Evolutionary conservation across 257 asterid genomes (phyloP).

Genomic region (Solanum paucissectum): DNA sequence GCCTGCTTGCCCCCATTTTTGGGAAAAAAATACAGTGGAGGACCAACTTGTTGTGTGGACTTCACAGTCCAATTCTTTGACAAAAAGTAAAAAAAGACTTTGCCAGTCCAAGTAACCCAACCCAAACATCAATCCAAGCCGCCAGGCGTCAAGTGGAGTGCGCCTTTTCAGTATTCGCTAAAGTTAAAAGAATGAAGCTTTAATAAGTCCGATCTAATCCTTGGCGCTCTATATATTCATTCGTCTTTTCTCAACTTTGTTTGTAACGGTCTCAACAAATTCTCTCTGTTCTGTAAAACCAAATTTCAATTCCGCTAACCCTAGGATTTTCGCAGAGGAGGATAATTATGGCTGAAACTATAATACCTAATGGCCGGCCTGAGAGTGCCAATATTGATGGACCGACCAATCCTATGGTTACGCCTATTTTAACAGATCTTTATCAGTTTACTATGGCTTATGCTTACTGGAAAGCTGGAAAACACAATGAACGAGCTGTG

Average conservation of each 20-base stretch:
- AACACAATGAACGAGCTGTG: constrained; percentile 89
- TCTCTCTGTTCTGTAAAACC: neutral
- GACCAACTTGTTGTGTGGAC: neutral
- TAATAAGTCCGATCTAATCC: neutral
- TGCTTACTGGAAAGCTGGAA: constrained; percentile 97
- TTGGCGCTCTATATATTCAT: neutral
- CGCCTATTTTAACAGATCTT: constrained; percentile 93
- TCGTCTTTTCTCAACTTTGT: neutral
- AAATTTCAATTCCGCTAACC: neutral
- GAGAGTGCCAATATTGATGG: constrained; percentile 24
- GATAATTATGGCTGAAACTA: constrained; percentile 21
- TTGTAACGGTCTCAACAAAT: constrained; percentile 18
- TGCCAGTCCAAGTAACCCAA: neutral
- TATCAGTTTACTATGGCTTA: constrained; percentile 98
- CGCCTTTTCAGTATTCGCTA: neutral
- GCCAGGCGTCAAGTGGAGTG: neutral
- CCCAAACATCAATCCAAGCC: neutral
- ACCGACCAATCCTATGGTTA: constrained; percentile 94
- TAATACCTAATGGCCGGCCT: constrained; percentile 26
- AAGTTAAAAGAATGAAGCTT: neutral
- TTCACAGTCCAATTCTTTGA: neutral
- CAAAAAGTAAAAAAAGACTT: neutral
- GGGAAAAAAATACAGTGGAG: neutral
- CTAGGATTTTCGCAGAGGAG: constrained; percentile 6
- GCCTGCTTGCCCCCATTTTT: neutral